A percentile compares a stretch with the other conserved stretches of the same genome.
Conservation (phyloP, 225 moss, liverwort and hornwort species). For the Bryoerythrophyllum caledonicum region DNA sequence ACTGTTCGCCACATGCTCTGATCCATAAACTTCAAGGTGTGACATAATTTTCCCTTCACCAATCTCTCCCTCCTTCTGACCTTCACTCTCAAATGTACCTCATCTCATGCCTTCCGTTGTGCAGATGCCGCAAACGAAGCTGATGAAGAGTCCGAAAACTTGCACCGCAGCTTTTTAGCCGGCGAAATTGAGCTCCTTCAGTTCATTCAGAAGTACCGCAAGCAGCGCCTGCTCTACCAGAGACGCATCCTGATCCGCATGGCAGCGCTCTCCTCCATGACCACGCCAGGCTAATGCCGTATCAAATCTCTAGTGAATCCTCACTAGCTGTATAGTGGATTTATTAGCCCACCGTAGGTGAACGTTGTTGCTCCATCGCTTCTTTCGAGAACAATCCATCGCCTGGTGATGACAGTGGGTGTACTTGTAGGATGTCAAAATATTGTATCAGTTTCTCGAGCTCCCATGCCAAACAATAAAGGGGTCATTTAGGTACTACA, state of each 20-base stretch:
- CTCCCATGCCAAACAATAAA: conserved; percentile 25
- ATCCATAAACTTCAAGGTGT: conserved; percentile 80
- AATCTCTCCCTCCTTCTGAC: not conserved
- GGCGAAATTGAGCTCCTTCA: conserved; percentile 84
- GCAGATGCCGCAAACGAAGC: conserved; percentile 83
- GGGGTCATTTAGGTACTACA: not conserved
- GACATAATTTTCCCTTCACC: not conserved
- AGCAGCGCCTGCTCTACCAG: conserved; percentile 89
- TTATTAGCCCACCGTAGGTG: conserved; percentile 35
- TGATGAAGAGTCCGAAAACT: conserved; percentile 89
- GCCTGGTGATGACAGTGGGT: conserved; percentile 32
- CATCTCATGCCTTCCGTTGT: not conserved
- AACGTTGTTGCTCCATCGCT: conserved; percentile 30
- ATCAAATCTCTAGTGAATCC: conserved; percentile 17
- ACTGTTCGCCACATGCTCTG: conserved; percentile 78
- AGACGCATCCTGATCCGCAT: conserved; percentile 85
- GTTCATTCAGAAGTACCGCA: conserved; percentile 85
- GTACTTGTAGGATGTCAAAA: conserved; percentile 38
- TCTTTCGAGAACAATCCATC: conserved; percentile 26
- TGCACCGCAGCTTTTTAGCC: conserved; percentile 75
- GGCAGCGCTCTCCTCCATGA: conserved; percentile 86
- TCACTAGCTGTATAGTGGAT: conserved; percentile 54
- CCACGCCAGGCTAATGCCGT: conserved; percentile 68
- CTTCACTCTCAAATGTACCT: not conserved
- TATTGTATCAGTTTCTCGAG: conserved; percentile 34